These are phyloP conservation scores for Penicillium goetzii DNA, from an alignment of 495 filamentous ascomycete species.

Conservation along the genomic window DNA sequence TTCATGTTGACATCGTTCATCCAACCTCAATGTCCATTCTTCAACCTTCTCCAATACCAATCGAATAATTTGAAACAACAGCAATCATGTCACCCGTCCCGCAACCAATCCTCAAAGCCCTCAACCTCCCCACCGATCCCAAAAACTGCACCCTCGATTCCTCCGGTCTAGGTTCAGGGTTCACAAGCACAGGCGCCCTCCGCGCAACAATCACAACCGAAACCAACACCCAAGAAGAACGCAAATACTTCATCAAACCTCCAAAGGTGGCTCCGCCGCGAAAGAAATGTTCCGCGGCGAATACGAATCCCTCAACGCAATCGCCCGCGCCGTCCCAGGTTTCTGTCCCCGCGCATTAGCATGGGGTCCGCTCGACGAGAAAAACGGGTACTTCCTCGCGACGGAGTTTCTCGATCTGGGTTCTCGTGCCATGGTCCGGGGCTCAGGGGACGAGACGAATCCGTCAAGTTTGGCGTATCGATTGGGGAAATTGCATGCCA, in stretches of 20 bases:
- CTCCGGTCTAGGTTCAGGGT: constrained; percentile 69
- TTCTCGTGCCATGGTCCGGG: constrained; percentile 22
- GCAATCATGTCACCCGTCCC: constrained; percentile 49
- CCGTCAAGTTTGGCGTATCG: constrained; percentile 64
- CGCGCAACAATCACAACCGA: constrained; percentile 46
- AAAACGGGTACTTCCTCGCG: constrained; percentile 65
- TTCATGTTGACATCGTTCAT: neutral
- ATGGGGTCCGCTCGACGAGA: constrained; percentile 62
- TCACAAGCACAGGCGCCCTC: constrained; percentile 74
- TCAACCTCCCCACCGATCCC: constrained; percentile 62
- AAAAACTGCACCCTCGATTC: constrained; percentile 58
- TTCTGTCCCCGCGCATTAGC: constrained; percentile 76
- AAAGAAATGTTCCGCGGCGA: constrained; percentile 85
- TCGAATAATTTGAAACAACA: neutral
- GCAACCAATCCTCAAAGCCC: constrained; percentile 61
- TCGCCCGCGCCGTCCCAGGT: constrained; percentile 68
- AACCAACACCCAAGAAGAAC: constrained; percentile 54
- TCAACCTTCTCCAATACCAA: neutral
- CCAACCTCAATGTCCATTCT: neutral
- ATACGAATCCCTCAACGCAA: constrained; percentile 79
- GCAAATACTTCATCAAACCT: constrained; percentile 79
- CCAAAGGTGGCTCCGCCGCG: constrained; percentile 58
- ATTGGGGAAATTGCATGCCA: constrained; percentile 79
- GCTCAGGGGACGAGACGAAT: constrained; percentile 29
- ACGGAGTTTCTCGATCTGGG: constrained; percentile 79